Evolutionary conservation across 441 rosid genomes (phyloP).

Genomic region (Aleurites moluccanus): DNA sequence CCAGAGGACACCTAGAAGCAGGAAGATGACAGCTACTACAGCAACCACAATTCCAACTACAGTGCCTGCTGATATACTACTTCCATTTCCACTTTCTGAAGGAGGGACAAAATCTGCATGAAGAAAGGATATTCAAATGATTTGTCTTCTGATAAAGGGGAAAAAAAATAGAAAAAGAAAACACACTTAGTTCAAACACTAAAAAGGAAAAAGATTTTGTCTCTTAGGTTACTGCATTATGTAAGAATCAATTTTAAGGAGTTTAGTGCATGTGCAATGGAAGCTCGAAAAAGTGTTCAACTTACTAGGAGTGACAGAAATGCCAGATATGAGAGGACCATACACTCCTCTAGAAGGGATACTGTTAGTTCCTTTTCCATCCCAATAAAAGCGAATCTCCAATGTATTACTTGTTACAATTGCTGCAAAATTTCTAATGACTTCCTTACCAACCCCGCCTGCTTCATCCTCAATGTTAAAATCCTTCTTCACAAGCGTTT

Average conservation of each 20-base stretch:
- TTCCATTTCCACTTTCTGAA: conserved; percentile 22
- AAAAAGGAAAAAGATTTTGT: no score
- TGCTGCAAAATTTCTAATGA: conserved; percentile 32
- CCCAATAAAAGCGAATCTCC: conserved; percentile 59
- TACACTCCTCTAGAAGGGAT: conserved; percentile 49
- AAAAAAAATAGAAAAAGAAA: neutral
- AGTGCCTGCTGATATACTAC: conserved; percentile 31
- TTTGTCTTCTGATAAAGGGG: neutral
- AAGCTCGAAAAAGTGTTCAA: neutral
- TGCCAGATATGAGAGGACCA: conserved; percentile 63
- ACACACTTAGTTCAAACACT: neutral
- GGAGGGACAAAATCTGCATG: conserved; percentile 40
- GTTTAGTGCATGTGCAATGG: neutral
- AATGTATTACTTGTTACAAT: conserved; percentile 32
- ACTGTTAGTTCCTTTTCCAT: conserved; percentile 53
- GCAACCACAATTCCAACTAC: conserved; percentile 43
- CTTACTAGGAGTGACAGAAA: conserved; percentile 44
- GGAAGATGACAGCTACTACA: conserved; percentile 29
- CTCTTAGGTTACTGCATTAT: neutral
- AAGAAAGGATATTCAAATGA: conserved; percentile 15
- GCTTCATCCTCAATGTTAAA: conserved; percentile 51
- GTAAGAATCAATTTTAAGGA: neutral
- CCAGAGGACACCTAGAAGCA: conserved; percentile 43
- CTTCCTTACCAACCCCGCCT: conserved; percentile 37
- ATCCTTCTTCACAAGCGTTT: conserved; percentile 34